Base-by-base conservation (phyloP, 345 rosid genomes). In the Angophora floribunda region DNA sequence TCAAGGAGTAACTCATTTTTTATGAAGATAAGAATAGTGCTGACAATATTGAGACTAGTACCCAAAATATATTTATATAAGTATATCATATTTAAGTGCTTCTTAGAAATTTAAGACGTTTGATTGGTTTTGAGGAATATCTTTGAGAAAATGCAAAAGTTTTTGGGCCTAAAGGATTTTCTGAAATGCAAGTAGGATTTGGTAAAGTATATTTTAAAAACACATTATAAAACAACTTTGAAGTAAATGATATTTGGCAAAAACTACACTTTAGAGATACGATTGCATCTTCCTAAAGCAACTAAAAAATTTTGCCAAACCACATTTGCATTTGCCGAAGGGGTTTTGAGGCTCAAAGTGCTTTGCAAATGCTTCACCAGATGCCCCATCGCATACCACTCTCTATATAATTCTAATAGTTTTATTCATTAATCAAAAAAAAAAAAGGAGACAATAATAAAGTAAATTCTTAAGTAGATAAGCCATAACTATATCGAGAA, bases 91-190 rank as follows among this genome's bases (percentile, higher is more conserved):
- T 67, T 67, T 67, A 67, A 70, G 45, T 13, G 10, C 47, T 32
- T 17, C 8, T 36, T 70, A 70, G 44, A 36, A 2, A 19, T 32
- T 16, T 70, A 24, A 70, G 47, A 32, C 24, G 13, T 70, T 55
- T 22, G 28, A 4, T 55, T 55, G 9, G 24, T 22, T 55, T 9
- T 22, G 28, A 28, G 61, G 61, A 55, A 55, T 28, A 55, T 55
- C 28, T 55, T 22, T 55, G 4, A 12, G 28, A 55, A 55, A 22
- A 55, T 22, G 22, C 9, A 55, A 55, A 55, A 1, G 5, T 55
- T 1, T 0, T 9, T 55, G 3, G 28, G 28, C 61, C 17, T 0
- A 3, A 55, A 55, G 6, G 28, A 55, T 22, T 55, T 55, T 55
- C 21, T 7, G 2, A 55, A 22, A 55, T 55, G 1, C 12, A 22